These are phyloP conservation scores for Beta macrorhiza DNA, from an alignment of 179 eudicot genomes.

Conservation along the genomic window DNA sequence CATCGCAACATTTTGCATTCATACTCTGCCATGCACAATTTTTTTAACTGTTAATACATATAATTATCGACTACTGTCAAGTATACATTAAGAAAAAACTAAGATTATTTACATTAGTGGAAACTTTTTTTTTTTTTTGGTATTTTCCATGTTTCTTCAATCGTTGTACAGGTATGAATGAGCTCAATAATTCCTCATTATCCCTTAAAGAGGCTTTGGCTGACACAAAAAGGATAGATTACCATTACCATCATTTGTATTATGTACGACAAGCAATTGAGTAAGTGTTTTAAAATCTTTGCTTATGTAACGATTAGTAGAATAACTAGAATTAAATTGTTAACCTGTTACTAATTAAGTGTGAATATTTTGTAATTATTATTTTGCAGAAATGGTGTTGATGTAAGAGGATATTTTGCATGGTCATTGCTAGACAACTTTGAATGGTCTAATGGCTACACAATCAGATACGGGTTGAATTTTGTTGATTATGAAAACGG, in stretches of 20 bases:
- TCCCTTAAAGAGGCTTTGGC: constrained; percentile 29
- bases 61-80: no score
- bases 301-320: no score
- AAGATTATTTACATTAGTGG: no score
- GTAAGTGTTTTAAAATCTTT: constrained; percentile 19
- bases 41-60: no score
- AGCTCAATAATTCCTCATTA: constrained; percentile 25
- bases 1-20: no score
- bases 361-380: not conserved
- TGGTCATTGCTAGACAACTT: constrained; percentile 45
- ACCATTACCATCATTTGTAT: constrained; percentile 28
- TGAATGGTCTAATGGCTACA: constrained; percentile 44
- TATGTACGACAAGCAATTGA: constrained; percentile 31
- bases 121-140: no score
- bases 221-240: constrained; percentile 32
- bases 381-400: constrained; percentile 32
- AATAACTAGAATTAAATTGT: no score
- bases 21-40: no score
- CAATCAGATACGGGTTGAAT: constrained; percentile 36
- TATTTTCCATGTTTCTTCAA: not conserved
- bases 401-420: constrained; percentile 44
- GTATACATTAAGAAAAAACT: no score
- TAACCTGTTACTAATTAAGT: no score
- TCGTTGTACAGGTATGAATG: constrained; percentile 29
- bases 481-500: constrained; percentile 37